Evolutionary conservation across 2,329 filamentous ascomycete species (phyloP), one percentile per base, ranked within the genome.

Genomic region (Diaporthe vexans): DNA sequence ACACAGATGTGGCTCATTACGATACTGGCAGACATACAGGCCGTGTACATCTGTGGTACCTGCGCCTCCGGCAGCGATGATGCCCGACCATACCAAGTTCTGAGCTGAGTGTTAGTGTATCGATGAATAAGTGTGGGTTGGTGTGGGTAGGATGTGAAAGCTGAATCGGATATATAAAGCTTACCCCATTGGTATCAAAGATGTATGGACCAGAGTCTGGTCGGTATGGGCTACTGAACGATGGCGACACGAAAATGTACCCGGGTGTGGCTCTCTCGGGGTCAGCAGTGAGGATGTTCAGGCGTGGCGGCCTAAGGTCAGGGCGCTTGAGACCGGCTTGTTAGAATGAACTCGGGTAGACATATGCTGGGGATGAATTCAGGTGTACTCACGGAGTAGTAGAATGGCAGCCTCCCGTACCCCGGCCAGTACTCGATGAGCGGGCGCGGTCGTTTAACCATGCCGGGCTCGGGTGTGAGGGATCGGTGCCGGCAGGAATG

Each of bases 191-290:
- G 46, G 67, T 74, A 37, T 74, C 72, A 52, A 74, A 74, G 0
- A 74, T 71, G 29, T 74, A 74, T 4, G 72, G 72, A 1, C 72
- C 72, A 24, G 72, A 74, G 72, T 74, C 72, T 17, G 72, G 72
- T 21, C 67, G 57, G 24, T 74, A 74, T 6, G 35, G 19, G 4
- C 72, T 69, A 13, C 33, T 52, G 29, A 74, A 74, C 5, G 56
- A 59, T 1, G 72, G 72, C 2, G 72, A 46, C 21, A 54, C 58
- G 61, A 74, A 71, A 2, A 74, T 59, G 13, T 58, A 71, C 33
- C 72, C 72, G 10, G 72, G 57, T 2, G 72, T 71, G 11, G 72
- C 72, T 13, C 63, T 56, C 54, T 70, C 57, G 6, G 33, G 33
- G 52, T 71, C 65, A 43, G 48, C 7, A 35, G 46, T 71, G 26